Evolutionary conservation across 2,329 filamentous ascomycete species (phyloP).

Genomic region (Exophiala sp.): DNA sequence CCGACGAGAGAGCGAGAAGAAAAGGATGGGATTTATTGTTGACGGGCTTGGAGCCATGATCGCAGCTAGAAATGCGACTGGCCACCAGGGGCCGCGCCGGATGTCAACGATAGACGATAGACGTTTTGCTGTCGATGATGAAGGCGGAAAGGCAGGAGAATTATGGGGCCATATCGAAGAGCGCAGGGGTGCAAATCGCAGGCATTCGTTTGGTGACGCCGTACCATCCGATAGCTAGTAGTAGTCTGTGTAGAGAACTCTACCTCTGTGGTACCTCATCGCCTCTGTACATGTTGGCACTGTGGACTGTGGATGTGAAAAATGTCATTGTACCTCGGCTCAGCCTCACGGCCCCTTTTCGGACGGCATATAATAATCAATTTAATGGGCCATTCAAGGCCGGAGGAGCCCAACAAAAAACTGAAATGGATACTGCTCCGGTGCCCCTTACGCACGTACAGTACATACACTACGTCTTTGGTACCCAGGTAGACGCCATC

Average conservation of each 20-base stretch:
- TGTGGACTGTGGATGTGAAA: no score
- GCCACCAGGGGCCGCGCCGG: conserved; percentile 8
- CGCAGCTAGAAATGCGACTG: conserved; percentile 1
- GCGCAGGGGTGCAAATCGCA: no score
- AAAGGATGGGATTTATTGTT: conserved; percentile 17
- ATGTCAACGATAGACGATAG: background rate
- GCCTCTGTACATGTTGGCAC: no score
- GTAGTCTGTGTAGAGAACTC: no score
- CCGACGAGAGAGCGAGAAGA: conserved; percentile 7
- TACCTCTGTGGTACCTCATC: background rate
- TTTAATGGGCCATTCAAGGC: no score
- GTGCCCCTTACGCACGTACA: background rate
- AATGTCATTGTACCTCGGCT: conserved; percentile 8
- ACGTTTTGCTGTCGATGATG: background rate
- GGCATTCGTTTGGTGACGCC: no score
- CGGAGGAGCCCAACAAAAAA: no score
- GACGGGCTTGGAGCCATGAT: conserved; percentile 18
- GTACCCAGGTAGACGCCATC: no score
- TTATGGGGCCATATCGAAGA: background rate
- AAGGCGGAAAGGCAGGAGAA: background rate
- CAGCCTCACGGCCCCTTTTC: conserved; percentile 5
- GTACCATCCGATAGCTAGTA: no score
- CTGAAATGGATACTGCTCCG: background rate
- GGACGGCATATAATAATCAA: no score
- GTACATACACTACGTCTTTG: no score